Conservation (phyloP, 164 flowering plant genomes). For the Magnolia kwangsiensis region DNA sequence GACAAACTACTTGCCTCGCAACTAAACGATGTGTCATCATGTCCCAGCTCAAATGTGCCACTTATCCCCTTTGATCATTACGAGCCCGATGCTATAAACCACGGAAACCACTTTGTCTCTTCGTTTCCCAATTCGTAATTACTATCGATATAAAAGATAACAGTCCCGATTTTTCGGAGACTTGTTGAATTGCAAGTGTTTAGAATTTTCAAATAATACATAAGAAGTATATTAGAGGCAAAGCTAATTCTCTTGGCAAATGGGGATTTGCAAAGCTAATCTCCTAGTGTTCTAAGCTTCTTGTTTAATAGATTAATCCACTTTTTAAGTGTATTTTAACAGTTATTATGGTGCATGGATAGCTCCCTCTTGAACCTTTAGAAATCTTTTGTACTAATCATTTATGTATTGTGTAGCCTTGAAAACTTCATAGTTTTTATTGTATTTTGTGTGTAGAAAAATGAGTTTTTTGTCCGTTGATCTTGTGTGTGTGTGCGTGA, state of each 20-base stretch:
- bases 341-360: neutral
- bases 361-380: neutral
- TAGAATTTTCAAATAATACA: neutral
- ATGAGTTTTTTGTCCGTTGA: too few relatives aligned
- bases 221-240: neutral
- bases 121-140: conserved; percentile 9
- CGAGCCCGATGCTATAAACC: conserved; percentile 7
- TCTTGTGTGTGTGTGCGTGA: too few relatives aligned
- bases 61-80: conserved; percentile 15
- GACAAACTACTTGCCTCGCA: conserved; percentile 45
- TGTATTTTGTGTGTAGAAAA: neutral
- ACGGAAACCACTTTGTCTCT: conserved; percentile 14
- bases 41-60: conserved; percentile 11
- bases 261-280: neutral
- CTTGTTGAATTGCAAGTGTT: conserved; percentile 7
- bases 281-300: neutral
- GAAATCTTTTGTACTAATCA: neutral
- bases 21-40: conserved; percentile 14
- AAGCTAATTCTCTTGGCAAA: neutral
- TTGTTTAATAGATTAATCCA: neutral
- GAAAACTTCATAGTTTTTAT: neutral
- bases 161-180: neutral
- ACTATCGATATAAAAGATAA: neutral
- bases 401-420: neutral
- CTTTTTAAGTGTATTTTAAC: neutral